phyloP scores from a whole-genome alignment of 73 alveolate species.

The Durusdinium trenchii region DNA sequence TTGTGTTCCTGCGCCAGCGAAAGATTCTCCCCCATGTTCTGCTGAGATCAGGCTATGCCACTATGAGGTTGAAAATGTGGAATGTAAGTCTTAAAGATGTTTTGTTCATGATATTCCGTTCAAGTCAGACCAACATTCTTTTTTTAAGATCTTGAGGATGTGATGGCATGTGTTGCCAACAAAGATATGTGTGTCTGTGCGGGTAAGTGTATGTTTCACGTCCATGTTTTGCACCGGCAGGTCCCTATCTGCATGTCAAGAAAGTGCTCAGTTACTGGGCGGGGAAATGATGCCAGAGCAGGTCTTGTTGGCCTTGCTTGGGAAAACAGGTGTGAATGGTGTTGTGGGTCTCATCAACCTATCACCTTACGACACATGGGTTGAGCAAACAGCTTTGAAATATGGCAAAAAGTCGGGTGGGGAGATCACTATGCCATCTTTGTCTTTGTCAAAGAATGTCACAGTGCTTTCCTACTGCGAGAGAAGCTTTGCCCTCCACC shows the following conservation, averaged over 20 bases:
- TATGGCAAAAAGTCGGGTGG: background rate
- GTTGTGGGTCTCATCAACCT: background rate
- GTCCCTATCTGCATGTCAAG: background rate
- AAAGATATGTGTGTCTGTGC: background rate
- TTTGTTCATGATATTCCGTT: background rate
- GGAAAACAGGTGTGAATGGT: background rate
- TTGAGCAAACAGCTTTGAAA: background rate
- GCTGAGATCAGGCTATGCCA: background rate
- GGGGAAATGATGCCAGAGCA: background rate
- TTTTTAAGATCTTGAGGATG: background rate
- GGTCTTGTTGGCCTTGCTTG: background rate
- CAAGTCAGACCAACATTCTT: background rate
- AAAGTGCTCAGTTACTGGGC: background rate
- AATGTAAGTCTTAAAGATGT: too few relatives aligned
- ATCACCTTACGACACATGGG: background rate
- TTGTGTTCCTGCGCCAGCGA: slow-evolving; percentile 16
- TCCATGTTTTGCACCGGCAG: background rate
- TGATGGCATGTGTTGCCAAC: background rate
- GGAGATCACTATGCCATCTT: background rate
- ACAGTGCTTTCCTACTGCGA: slow-evolving; percentile 3
- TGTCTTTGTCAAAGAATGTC: background rate
- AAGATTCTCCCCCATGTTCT: background rate
- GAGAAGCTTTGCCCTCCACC: slow-evolving; percentile 3
- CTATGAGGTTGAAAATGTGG: too few relatives aligned
- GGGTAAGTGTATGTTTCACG: background rate